phyloP scores from a whole-genome alignment of 805 yeast genomes.

The Metschnikowia vanudenii region DNA sequence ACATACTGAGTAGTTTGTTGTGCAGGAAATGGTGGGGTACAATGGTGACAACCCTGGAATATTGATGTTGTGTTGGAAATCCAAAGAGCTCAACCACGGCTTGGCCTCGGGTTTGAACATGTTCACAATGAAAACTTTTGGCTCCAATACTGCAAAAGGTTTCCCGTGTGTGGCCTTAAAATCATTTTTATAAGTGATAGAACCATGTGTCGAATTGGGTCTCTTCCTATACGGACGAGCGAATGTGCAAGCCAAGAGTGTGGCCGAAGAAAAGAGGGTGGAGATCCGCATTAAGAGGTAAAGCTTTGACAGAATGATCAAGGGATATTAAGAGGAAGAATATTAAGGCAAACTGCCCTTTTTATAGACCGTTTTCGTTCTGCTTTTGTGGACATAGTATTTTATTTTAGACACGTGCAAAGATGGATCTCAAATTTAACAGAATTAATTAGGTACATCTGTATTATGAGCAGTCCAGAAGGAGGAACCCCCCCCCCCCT shows the following conservation, averaged over 20 bases:
- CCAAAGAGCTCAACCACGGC: conserved; percentile 51
- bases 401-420: too few species aligned
- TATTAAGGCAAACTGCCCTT: too few species aligned
- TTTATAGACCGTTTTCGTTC: too few species aligned
- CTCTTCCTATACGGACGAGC: conserved; percentile 19
- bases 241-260: conserved; percentile 13
- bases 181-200: conserved; percentile 14
- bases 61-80: conserved; percentile 54
- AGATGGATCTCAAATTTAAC: too few species aligned
- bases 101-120: conserved; percentile 53
- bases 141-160: conserved; percentile 41
- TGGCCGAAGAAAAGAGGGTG: conserved; percentile 14
- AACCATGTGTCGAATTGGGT: conserved; percentile 14
- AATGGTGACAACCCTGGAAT: conserved; percentile 66
- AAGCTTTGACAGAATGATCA: neutral
- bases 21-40: conserved; percentile 57
- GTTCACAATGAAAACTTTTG: conserved; percentile 54
- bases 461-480: too few species aligned
- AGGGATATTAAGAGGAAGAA: neutral
- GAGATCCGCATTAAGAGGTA: conserved; percentile 20
- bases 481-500: too few species aligned
- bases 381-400: too few species aligned
- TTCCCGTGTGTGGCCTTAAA: conserved; percentile 26
- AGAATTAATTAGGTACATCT: too few species aligned
- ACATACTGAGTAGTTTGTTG: conserved; percentile 51